phyloP scores from a whole-genome alignment of 1,284 basidiomycete species.

The Volvariella surrecta region DNA sequence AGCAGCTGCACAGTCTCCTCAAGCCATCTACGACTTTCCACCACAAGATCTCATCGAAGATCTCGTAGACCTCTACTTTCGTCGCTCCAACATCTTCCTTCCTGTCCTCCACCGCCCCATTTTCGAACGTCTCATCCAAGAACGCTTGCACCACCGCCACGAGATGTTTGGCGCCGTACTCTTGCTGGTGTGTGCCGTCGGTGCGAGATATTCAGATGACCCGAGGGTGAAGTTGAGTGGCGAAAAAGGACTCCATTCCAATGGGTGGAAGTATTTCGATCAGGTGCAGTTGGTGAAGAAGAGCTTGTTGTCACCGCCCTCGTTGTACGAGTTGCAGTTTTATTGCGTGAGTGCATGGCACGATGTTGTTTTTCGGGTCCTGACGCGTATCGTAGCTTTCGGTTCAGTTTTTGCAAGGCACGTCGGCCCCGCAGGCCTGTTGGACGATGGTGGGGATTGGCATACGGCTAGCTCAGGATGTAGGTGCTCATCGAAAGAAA shows the following conservation, averaged over 20 bases:
- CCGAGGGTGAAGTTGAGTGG: slow-evolving; percentile 44
- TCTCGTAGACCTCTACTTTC: slow-evolving; percentile 70
- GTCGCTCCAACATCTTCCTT: slow-evolving; percentile 47
- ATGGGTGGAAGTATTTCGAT: slow-evolving; percentile 71
- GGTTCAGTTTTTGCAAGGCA: slow-evolving; percentile 43
- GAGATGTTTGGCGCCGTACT: slow-evolving; percentile 60
- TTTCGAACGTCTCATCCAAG: slow-evolving; percentile 53
- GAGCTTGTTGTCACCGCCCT: slow-evolving; percentile 23
- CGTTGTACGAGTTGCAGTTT: slow-evolving; percentile 31
- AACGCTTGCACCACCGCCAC: slow-evolving; percentile 50
- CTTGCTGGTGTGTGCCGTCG: slow-evolving; percentile 73
- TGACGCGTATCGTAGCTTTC: slow-evolving; percentile 25
- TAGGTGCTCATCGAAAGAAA: slow-evolving; percentile 56
- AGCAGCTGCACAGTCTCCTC: slow-evolving; percentile 20
- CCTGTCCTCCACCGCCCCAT: slow-evolving; percentile 74
- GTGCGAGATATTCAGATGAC: slow-evolving; percentile 63
- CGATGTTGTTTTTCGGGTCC: not conserved
- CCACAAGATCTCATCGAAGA: slow-evolving; percentile 46
- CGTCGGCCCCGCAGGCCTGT: slow-evolving; percentile 59
- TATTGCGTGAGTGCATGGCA: slow-evolving; percentile 27
- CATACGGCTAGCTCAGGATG: slow-evolving; percentile 59
- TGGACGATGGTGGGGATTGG: slow-evolving; percentile 71
- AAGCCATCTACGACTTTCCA: slow-evolving; percentile 37
- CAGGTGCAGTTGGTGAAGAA: slow-evolving; percentile 41
- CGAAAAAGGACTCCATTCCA: slow-evolving; percentile 36